phyloP scores from a whole-genome alignment of 1,284 basidiomycete genomes.

The Gymnopus androsaceus region DNA sequence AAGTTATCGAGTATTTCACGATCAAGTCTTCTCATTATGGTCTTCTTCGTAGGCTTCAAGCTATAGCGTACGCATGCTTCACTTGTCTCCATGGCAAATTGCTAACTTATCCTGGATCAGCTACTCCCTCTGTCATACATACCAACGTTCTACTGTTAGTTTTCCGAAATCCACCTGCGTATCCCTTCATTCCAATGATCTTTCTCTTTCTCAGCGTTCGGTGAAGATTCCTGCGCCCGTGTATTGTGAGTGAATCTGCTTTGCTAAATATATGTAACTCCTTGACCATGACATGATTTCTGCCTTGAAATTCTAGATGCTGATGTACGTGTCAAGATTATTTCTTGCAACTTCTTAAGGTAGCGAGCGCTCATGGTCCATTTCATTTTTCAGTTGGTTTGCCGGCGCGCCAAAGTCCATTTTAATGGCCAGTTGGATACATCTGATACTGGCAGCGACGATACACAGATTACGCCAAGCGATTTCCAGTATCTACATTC shows the following conservation, averaged over 20 bases:
- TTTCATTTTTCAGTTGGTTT: slow-evolving; percentile 4
- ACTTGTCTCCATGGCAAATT: neutral
- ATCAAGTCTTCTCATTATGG: neutral
- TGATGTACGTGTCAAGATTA: neutral
- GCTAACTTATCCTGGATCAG: neutral
- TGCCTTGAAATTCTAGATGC: neutral
- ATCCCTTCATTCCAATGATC: neutral
- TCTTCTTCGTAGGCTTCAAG: slow-evolving; percentile 4
- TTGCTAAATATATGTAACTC: neutral
- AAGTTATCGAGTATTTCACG: neutral
- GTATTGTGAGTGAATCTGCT: slow-evolving; percentile 6
- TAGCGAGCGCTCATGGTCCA: neutral
- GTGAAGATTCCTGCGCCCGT: slow-evolving; percentile 13
- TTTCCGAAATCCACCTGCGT: neutral
- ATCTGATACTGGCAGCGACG: slow-evolving; percentile 2
- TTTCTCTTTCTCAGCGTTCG: neutral
- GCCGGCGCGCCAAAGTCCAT: slow-evolving; percentile 11
- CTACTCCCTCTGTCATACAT: slow-evolving; percentile 5
- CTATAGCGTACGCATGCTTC: slow-evolving; percentile 1
- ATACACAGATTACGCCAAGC: neutral
- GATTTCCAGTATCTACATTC: neutral
- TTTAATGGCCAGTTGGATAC: neutral
- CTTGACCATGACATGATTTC: neutral
- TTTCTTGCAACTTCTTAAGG: neutral
- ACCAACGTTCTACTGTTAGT: slow-evolving; percentile 8